Conservation (phyloP, 257 asterid genomes). For the Eucommia ulmoides region DNA sequence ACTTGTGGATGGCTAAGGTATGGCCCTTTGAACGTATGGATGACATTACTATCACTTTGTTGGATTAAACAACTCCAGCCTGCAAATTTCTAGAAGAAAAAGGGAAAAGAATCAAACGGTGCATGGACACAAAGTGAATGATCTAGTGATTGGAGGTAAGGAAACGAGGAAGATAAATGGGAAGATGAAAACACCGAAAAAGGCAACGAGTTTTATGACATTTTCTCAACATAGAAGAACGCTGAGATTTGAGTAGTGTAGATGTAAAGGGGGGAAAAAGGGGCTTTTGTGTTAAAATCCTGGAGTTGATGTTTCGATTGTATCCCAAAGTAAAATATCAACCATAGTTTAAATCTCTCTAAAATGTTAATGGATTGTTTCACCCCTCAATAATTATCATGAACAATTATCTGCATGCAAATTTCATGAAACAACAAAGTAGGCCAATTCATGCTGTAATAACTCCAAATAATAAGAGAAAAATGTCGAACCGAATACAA, state of each 20-base stretch:
- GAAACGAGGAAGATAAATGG: too few species aligned
- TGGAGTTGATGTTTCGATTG: background rate
- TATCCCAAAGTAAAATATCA: background rate
- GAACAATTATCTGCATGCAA: too few species aligned
- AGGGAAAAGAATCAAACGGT: background rate
- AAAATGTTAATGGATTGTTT: too few species aligned
- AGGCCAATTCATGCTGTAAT: background rate
- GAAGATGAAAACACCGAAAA: too few species aligned
- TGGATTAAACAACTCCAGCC: slow-evolving; percentile 86
- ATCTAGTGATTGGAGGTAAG: too few species aligned
- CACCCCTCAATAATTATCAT: too few species aligned
- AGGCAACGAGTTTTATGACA: too few species aligned
- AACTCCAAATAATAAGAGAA: background rate
- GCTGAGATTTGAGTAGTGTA: too few species aligned
- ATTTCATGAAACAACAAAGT: background rate
- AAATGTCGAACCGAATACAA: background rate
- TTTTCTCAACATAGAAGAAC: too few species aligned
- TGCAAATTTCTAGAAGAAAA: slow-evolving; percentile 12
- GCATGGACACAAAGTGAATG: too few species aligned
- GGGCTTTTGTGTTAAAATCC: background rate
- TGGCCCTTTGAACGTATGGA: slow-evolving; percentile 38
- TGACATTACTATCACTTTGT: slow-evolving; percentile 53
- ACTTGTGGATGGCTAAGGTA: slow-evolving; percentile 57
- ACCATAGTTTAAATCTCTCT: background rate
- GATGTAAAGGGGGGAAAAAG: too few species aligned